phyloP scores from a whole-genome alignment of 2,329 filamentous ascomycete genomes.

The Aspergillus sp. region DNA sequence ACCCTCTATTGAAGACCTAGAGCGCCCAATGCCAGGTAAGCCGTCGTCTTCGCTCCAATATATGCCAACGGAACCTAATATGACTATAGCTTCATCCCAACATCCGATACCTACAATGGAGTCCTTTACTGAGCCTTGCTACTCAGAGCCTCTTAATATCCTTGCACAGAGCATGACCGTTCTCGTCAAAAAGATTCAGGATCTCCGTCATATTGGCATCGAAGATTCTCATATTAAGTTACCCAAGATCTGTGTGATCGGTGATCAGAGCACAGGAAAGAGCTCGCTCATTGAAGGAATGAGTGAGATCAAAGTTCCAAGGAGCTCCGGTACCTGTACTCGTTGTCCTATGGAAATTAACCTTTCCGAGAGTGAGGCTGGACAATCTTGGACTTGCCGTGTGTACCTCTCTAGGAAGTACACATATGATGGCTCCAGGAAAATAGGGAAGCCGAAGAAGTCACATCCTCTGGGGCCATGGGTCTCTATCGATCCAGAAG shows the following conservation, averaged over 20 bases:
- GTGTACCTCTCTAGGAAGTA: conserved; percentile 69
- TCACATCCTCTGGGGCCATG: conserved; percentile 65
- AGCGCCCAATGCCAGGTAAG: background rate
- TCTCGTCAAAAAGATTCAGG: conserved; percentile 45
- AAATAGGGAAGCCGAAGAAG: conserved; percentile 49
- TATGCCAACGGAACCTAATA: background rate
- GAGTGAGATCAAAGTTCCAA: conserved; percentile 67
- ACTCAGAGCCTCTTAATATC: conserved; percentile 24
- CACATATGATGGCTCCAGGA: conserved; percentile 42
- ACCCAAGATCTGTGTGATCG: conserved; percentile 78
- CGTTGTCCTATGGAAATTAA: conserved; percentile 79
- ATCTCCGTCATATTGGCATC: conserved; percentile 71
- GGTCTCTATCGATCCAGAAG: conserved; percentile 50
- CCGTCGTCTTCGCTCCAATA: background rate
- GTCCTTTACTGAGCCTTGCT: background rate
- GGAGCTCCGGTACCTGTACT: conserved; percentile 72
- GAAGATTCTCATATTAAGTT: conserved; percentile 66
- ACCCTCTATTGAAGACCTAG: background rate
- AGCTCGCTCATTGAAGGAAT: conserved; percentile 66
- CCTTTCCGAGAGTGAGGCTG: conserved; percentile 54
- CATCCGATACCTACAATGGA: conserved; percentile 3
- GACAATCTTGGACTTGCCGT: conserved; percentile 62
- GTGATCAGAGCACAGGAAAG: conserved; percentile 84
- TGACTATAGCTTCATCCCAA: background rate
- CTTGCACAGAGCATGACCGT: conserved; percentile 37